A percentile compares a stretch with the other conserved stretches of the same genome.
phyloP scores from a whole-genome alignment of 192 early-diverging fungal species.

The Dimargaris verticillata region DNA sequence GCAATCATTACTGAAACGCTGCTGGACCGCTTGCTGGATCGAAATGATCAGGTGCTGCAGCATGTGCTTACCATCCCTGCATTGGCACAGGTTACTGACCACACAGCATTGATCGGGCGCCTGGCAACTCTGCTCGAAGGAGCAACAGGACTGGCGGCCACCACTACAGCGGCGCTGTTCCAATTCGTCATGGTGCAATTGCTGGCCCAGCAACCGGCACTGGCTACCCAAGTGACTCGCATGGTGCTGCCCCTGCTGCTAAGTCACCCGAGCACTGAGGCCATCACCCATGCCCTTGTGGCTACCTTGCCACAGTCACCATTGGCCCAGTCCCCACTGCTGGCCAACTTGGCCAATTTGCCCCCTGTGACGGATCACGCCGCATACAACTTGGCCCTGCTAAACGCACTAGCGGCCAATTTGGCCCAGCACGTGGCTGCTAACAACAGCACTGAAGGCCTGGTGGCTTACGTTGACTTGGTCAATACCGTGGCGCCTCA shows the following conservation, averaged over 20 bases:
- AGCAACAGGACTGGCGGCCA: neutral
- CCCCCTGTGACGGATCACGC: no score
- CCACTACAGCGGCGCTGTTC: constrained; percentile 15
- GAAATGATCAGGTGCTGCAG: constrained; percentile 26
- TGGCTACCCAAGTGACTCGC: neutral
- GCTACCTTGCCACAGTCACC: no score
- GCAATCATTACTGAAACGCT: constrained; percentile 5
- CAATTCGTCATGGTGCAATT: constrained; percentile 12
- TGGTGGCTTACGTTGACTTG: no score
- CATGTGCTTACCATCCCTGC: constrained; percentile 22
- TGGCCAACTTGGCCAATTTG: no score
- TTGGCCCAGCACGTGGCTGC: no score
- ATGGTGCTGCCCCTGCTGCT: neutral
- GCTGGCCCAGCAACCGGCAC: neutral
- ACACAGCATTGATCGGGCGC: constrained; percentile 14
- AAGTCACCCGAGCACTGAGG: no score
- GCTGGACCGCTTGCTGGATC: constrained; percentile 28
- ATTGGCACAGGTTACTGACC: constrained; percentile 7
- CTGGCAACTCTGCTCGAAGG: neutral
- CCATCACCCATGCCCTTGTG: no score
- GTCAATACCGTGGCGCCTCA: no score
- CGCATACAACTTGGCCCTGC: no score
- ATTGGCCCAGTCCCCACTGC: no score
- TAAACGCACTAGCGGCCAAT: no score
- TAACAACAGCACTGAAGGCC: no score